Base-by-base conservation (phyloP, 2,329 filamentous ascomycete species). In the Ascosphaera pollenicola region DNA sequence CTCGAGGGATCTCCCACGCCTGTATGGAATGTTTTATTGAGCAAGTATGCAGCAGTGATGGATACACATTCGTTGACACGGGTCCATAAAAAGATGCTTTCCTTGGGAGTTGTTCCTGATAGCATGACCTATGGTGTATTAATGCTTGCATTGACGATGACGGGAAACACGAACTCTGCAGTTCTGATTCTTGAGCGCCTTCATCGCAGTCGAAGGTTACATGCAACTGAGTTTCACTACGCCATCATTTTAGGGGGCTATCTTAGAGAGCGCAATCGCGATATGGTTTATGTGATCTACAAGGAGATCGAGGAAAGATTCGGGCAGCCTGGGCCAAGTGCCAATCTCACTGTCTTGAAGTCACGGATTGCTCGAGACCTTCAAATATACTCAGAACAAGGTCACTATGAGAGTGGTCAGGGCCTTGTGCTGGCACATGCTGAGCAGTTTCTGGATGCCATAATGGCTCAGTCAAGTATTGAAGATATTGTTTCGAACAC, bases 11-110 rank as follows among this genome's bases (percentile, higher is more conserved):
- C 65, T 2, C 60, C 68, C 17, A 74, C 74, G 2, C 61, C 65
- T 24, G 70, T 83, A 50, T 94, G 81, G 80, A 93, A 94, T 51
- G 65, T 72, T 39, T 58, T 94, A 24, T 61, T 94, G 3, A 65
- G 68, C 41, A 70, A 77, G 43, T 68, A 83, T 52, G 80, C 79
- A 5, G 60, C 70, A 40, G 65, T 69, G 5, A 69, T 76, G 40
- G 66, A 78, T 43, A 48, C 74, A 19, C 52, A 61, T 17, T 62
- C 61, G n/a, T 62, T 68, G 13, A 63, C 68, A 45, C 60, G 63
- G 39, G 53, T 71, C 2, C 69, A 73, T 45, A 55, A 58, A 21
- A 60, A 61, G 40, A 78, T 79, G 70, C 55, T 64, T 36, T 50
- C 59, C 3, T 53, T 60, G 32, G 54, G 61, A 0, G 56, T 78